Evolutionary conservation across 1,284 basidiomycete genomes (phyloP), one percentile per base, ranked within the genome.

Genomic region (Coriolopsis trogii): DNA sequence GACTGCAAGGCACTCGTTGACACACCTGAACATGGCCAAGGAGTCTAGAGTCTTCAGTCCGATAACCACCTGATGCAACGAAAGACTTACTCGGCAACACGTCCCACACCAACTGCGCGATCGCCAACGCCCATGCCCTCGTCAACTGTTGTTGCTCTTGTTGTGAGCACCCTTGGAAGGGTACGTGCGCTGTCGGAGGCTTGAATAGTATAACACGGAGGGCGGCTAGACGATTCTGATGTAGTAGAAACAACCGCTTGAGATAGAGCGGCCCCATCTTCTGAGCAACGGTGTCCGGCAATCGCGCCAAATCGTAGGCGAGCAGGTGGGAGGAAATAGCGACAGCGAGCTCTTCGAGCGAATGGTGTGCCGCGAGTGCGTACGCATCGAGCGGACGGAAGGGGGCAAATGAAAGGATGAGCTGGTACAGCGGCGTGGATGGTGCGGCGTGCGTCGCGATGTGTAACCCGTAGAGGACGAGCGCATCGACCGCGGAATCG

Each of bases 241-340:
- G 75, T 13, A 76, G 63, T 49, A 67, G 66, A 56, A 73, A 69
- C 3, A 77, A 66, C 23, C 72, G 67, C 49, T 69, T 70, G 31
- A 76, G 64, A 54, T 77, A 75, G 1, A 67, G 21, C 2, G 72
- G 64, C 4, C 73, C 73, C 58, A 76, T 74, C 28, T 59, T 63
- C 18, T 51, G 33, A 3, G 68, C 71, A 7, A 65, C 44, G 24
- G 63, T 64, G 49, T 75, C 73, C 2, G 68, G 63, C 23, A 76
- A 44, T 18, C 51, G 41, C 2, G 63, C 43, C 15, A 75, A 60
- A 16, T 64, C 39, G 40, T 64, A 63, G 15, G 68, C 61, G 12
- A 75, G 65, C 10, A 73, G 68, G 45, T 68, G 66, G 6, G 65
- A 50, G 38, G 73, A 74, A 25, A 67, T 60, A 3, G 65, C 50